Evolutionary conservation across 495 filamentous ascomycete genomes (phyloP).

Genomic region (Baudoinia panamericana): DNA sequence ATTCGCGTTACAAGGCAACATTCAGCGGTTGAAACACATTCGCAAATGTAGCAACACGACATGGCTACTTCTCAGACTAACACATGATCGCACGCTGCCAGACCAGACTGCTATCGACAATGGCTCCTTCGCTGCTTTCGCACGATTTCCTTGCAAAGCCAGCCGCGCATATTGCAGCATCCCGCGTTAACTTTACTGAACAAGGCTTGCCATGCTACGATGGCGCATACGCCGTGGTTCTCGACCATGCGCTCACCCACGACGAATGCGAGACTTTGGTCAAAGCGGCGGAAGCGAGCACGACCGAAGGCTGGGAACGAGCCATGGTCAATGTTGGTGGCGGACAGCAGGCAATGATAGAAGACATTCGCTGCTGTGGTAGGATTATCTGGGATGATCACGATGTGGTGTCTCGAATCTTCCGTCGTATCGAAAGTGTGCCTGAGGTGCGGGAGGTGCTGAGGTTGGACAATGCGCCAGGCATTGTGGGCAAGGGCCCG

Average conservation of each 20-base stretch:
- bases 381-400: conserved; percentile 61
- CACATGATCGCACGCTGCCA: too few species aligned
- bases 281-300: conserved; percentile 24
- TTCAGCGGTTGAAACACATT: too few species aligned
- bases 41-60: too few species aligned
- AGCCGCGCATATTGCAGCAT: conserved; percentile 19
- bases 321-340: conserved; percentile 59
- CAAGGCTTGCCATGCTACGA: conserved; percentile 24
- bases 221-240: conserved; percentile 27
- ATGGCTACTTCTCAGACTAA: too few species aligned
- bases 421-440: conserved; percentile 44
- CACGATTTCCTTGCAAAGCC: conserved; percentile 25
- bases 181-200: conserved; percentile 27
- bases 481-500: conserved; percentile 37
- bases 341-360: conserved; percentile 43
- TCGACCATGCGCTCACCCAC: conserved; percentile 30
- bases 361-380: conserved; percentile 52
- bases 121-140: conserved; percentile 8
- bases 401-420: conserved; percentile 48
- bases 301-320: conserved; percentile 38
- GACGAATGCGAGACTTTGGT: conserved; percentile 31
- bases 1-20: too few species aligned
- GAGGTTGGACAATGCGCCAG: conserved; percentile 28
- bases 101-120: too few species aligned
- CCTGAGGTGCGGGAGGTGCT: conserved; percentile 32